phyloP scores from a whole-genome alignment of 2,329 filamentous ascomycete species.

The Cercospora zeina region DNA sequence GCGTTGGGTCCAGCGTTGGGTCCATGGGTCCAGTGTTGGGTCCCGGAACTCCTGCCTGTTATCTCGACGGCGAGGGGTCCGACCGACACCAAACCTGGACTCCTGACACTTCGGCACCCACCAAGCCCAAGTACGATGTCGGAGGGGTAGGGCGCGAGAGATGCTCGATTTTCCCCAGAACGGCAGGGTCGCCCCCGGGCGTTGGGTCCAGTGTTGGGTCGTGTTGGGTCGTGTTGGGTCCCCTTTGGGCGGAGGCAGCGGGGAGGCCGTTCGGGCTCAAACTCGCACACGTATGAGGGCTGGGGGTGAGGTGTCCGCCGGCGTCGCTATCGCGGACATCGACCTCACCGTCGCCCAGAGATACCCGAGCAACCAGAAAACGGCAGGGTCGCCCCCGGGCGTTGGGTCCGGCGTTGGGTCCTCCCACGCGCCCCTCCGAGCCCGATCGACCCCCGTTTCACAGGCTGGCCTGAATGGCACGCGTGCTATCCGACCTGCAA shows the following conservation, averaged over 20 bases:
- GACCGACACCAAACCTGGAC: background rate
- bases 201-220: background rate
- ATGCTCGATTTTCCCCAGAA: background rate
- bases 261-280: no score
- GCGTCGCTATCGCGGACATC: background rate
- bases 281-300: no score
- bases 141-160: background rate
- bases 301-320: no score
- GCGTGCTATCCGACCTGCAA: background rate
- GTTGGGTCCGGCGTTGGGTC: background rate
- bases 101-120: no score
- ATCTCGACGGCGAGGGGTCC: background rate
- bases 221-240: no score
- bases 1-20: background rate
- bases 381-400: background rate
- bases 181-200: background rate
- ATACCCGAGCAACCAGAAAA: background rate
- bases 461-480: background rate
- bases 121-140: no score
- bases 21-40: background rate
- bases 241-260: no score
- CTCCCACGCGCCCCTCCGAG: background rate
- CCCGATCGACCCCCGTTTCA: background rate
- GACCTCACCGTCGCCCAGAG: background rate
- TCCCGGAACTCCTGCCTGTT: no score